These are phyloP conservation scores for Sambucus nigra DNA, from an alignment of 129 eudicot species.

Conservation along the genomic window DNA sequence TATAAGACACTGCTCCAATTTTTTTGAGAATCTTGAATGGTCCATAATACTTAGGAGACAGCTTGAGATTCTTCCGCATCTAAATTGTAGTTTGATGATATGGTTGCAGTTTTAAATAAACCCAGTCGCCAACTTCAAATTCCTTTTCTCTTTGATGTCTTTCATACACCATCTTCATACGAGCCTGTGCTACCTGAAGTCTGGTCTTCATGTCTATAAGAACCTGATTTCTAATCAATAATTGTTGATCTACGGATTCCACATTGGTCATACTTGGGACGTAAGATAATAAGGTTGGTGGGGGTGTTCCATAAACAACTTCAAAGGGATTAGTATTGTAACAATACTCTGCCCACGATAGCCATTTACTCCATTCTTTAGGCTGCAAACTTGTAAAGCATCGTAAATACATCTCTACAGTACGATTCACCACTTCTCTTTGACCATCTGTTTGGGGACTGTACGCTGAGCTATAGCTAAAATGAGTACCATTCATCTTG, in stretches of 20 bases:
- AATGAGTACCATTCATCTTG: not conserved
- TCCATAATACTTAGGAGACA: not conserved
- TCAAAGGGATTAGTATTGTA: not conserved
- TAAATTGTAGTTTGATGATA: not conserved
- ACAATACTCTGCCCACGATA: not conserved
- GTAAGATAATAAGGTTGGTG: too few species aligned
- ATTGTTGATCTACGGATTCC: too few species aligned
- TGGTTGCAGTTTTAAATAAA: not conserved
- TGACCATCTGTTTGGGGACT: constrained; percentile 3
- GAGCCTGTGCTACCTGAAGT: too few species aligned
- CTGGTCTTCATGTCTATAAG: too few species aligned
- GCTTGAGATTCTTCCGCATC: not conserved
- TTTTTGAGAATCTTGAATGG: not conserved
- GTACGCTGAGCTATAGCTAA: not conserved
- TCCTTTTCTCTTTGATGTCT: not conserved
- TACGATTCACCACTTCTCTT: too few species aligned
- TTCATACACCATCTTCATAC: not conserved
- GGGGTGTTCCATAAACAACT: too few species aligned
- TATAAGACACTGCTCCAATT: not conserved
- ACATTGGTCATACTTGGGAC: too few species aligned
- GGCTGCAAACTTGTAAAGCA: too few species aligned
- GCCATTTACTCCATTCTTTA: not conserved
- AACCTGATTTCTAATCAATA: too few species aligned
- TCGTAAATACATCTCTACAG: too few species aligned
- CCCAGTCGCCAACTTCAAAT: not conserved